These are phyloP conservation scores for Annulohypoxylon bovei DNA, from an alignment of 495 filamentous ascomycete genomes.

Conservation along the genomic window DNA sequence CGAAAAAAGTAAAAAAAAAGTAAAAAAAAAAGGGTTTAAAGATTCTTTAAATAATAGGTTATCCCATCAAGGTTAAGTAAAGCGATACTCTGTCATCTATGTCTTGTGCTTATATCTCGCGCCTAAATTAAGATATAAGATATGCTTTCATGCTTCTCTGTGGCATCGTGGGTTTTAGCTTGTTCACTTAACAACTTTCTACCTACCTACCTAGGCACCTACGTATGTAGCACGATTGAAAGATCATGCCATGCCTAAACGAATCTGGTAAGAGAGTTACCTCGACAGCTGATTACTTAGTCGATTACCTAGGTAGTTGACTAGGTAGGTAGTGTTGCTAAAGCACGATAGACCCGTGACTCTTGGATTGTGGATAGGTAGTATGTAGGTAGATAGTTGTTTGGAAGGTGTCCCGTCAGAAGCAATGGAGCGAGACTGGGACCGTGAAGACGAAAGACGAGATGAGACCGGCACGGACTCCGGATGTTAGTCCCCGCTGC, in stretches of 20 bases:
- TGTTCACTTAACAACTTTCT: not conserved
- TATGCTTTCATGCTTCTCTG: not conserved
- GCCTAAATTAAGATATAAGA: not conserved
- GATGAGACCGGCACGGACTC: constrained; percentile 19
- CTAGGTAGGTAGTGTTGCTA: not conserved
- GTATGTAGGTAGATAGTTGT: not conserved
- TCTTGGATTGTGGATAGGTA: not conserved
- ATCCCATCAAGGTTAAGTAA: not conserved
- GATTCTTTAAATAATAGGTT: not conserved
- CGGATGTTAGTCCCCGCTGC: constrained; percentile 15
- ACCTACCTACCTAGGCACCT: too few relatives aligned
- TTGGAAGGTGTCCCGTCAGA: not conserved
- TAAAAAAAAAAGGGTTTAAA: too few relatives aligned
- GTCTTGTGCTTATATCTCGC: not conserved
- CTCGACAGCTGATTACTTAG: not conserved
- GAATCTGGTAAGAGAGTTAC: not conserved
- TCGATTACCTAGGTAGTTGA: not conserved
- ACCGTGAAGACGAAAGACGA: not conserved
- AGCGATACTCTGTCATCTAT: not conserved
- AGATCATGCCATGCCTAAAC: not conserved
- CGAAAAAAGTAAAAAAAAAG: too few relatives aligned
- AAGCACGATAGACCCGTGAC: not conserved
- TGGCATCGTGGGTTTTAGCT: not conserved
- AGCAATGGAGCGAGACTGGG: not conserved
- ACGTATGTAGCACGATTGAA: not conserved